phyloP scores from a whole-genome alignment of 2,329 filamentous ascomycete genomes.

The Sphaerostilbella broomeana region DNA sequence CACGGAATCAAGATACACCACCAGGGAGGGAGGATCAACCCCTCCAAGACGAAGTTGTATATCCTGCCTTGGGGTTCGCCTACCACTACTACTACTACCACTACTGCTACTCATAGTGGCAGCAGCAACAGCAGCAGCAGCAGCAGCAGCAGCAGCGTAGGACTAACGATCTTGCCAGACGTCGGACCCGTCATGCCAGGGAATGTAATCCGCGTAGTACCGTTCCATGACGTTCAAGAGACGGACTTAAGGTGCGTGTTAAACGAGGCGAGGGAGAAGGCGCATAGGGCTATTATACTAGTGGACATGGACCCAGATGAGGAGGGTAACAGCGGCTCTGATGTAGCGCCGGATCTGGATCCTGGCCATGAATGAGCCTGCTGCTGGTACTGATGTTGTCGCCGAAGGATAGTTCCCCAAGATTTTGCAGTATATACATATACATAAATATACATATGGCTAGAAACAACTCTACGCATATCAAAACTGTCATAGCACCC shows the following conservation, averaged over 20 bases:
- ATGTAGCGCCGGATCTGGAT: neutral
- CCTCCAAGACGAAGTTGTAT: neutral
- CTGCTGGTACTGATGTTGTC: too few relatives aligned
- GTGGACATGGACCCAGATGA: conserved; percentile 17
- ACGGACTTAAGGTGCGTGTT: conserved; percentile 21
- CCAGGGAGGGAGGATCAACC: neutral
- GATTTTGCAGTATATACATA: too few relatives aligned
- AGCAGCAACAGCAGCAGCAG: neutral
- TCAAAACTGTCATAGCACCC: too few relatives aligned
- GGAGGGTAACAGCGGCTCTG: neutral
- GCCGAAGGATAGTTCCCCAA: too few relatives aligned
- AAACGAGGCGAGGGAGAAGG: conserved; percentile 11
- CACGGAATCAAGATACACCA: neutral
- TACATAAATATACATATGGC: too few relatives aligned
- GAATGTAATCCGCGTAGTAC: conserved; percentile 25
- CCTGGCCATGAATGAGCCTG: too few relatives aligned
- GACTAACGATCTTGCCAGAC: neutral
- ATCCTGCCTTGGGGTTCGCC: conserved; percentile 1
- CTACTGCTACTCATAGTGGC: too few relatives aligned
- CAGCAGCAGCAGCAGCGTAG: neutral
- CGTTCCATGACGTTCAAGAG: conserved; percentile 21
- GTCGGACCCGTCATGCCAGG: conserved; percentile 11
- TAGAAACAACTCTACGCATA: too few relatives aligned
- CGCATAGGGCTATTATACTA: conserved; percentile 19
- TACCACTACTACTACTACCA: too few relatives aligned